Base-by-base conservation (phyloP, 2,329 filamentous ascomycete genomes). In the Microdochium trichocladiopsis region DNA sequence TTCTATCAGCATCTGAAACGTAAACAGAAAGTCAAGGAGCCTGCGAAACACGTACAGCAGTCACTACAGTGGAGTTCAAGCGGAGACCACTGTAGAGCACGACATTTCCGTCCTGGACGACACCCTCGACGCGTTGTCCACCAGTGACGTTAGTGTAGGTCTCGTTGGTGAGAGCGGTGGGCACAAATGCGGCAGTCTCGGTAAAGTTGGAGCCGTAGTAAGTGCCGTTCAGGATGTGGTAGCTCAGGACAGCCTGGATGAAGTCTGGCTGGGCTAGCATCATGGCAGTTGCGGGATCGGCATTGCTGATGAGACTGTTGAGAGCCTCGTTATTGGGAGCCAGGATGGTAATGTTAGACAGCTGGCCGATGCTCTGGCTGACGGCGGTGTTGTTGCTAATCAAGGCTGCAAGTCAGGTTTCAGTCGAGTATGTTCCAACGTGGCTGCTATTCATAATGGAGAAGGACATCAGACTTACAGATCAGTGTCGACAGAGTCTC, bases 161-260 rank as follows among this genome's bases (percentile, higher is more conserved):
- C 24, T 68, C 50, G 56, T 80, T 74, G 18, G 67, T 76, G 51
- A 86, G 67, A 6, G 77, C 50, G 1, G 72, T 74, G 4, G 64
- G 65, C 24, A 73, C 57, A 45, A 74, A 71, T 2, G 61, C 52
- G 0, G 69, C 55, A 28, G 63, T 62, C 22, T 61, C 55, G 21
- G 52, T 55, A 45, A 70, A 59, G 52, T 60, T 57, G 2, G 61
- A 57, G 12, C 62, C 57, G 47, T 56, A 61, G 57, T 76, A 73
- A 1, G 71, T 74, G 37, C 80, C 81, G 53, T 78, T 75, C 9
- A 85, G 63, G 21, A 84, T 72, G 61, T 86, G 82, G 63, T 86
- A 86, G 52, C 65, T 69, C 23, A 86, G 64, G 28, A 84, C 63
- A 4, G 77, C 77, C 14, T 59, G 52, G 6, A 71, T 50, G 41